Evolutionary conservation across 345 rosid species (phyloP).

Genomic region (Ricinus communis): DNA sequence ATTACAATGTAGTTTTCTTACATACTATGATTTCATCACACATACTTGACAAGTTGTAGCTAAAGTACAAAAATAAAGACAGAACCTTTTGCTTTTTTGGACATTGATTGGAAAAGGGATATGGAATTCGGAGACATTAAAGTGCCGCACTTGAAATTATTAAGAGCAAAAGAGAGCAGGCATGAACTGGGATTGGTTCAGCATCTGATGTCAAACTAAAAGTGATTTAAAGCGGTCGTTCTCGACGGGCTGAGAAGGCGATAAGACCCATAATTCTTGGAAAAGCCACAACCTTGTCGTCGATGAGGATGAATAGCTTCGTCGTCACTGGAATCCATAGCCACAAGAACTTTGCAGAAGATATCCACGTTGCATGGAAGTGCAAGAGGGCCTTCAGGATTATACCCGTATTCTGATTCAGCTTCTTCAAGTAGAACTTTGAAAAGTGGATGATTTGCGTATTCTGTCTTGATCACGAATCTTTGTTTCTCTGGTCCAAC

Average conservation of each 20-base stretch:
- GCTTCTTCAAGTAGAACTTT: conserved; percentile 34
- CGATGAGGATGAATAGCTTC: neutral
- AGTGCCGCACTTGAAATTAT: too few relatives aligned
- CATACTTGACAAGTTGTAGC: too few relatives aligned
- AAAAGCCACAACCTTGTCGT: conserved; percentile 33
- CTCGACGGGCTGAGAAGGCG: conserved; percentile 36
- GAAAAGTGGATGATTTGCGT: conserved; percentile 36
- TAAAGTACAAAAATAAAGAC: too few relatives aligned
- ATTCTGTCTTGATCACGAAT: conserved; percentile 28
- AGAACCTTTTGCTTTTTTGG: too few relatives aligned
- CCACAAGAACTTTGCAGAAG: conserved; percentile 26
- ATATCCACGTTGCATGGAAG: conserved; percentile 36
- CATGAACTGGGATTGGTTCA: too few relatives aligned
- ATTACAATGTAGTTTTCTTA: too few relatives aligned
- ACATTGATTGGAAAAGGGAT: too few relatives aligned
- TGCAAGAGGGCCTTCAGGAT: conserved; percentile 27
- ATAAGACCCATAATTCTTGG: conserved; percentile 28
- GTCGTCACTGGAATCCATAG: conserved; percentile 22
- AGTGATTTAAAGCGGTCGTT: conserved; percentile 35
- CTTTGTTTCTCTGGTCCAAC: conserved; percentile 34
- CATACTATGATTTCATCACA: too few relatives aligned
- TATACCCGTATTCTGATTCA: conserved; percentile 33
- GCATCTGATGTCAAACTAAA: too few relatives aligned
- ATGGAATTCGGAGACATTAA: too few relatives aligned
- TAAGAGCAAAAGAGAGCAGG: too few relatives aligned